These are phyloP conservation scores for Graphium sp. DNA, from an alignment of 2,329 filamentous ascomycete genomes.

Conservation along the genomic window DNA sequence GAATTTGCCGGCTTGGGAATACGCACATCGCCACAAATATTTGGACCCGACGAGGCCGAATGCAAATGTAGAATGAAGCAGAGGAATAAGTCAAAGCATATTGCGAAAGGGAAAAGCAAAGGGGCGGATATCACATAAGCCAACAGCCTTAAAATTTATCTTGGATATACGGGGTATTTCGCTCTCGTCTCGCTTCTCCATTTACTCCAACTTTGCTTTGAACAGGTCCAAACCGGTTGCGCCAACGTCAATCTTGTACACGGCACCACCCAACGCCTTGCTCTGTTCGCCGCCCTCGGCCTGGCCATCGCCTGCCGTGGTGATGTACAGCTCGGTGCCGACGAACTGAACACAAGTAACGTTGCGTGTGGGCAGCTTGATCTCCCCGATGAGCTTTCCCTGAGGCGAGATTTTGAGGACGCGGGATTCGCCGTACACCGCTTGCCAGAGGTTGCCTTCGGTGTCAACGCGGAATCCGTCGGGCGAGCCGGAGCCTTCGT, in stretches of 20 bases:
- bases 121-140: no score
- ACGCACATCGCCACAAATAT: no score
- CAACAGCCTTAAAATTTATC: no score
- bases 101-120: no score
- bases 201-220: conserved; percentile 37
- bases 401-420: conserved; percentile 58
- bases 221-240: conserved; percentile 45
- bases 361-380: conserved; percentile 61
- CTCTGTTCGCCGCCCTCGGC: conserved; percentile 46
- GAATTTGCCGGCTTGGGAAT: no score
- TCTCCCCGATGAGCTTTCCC: conserved; percentile 56
- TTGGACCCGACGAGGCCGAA: no score
- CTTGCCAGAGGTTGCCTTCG: conserved; percentile 78
- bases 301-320: conserved; percentile 52
- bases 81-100: no score
- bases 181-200: background rate
- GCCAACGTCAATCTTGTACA: conserved; percentile 67
- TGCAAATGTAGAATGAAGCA: no score
- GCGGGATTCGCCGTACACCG: conserved; percentile 61
- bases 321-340: conserved; percentile 62
- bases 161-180: background rate
- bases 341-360: conserved; percentile 71
- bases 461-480: conserved; percentile 77
- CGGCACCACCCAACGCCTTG: conserved; percentile 42
- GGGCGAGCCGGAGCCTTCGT: conserved; percentile 44